Conservation (phyloP, 2,329 filamentous ascomycete species). For the Aspergillus cejpii region DNA sequence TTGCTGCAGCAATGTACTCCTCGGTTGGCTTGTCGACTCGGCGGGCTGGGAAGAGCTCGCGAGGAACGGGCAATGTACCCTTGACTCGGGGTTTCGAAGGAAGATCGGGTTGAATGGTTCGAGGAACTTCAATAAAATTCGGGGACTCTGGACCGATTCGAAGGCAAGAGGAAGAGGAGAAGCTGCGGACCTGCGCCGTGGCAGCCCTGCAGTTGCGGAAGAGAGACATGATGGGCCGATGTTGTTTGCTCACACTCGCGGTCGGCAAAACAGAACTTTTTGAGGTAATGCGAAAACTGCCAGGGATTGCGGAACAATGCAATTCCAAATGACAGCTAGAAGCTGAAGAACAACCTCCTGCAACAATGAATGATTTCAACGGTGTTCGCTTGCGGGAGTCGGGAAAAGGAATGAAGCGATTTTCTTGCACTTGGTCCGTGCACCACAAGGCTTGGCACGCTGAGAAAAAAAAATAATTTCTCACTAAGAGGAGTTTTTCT, state of each 20-base stretch:
- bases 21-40: conserved; percentile 55
- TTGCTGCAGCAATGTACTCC: conserved; percentile 56
- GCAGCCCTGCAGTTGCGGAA: conserved; percentile 34
- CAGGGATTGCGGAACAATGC: not conserved
- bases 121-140: conserved; percentile 74
- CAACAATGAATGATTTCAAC: conserved; percentile 15
- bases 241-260: not conserved
- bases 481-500: conserved; percentile 11
- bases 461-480: conserved; percentile 28
- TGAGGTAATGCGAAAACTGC: not conserved
- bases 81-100: conserved; percentile 51
- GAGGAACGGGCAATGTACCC: conserved; percentile 75
- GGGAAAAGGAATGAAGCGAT: conserved; percentile 33
- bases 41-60: conserved; percentile 64
- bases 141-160: conserved; percentile 68
- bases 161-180: conserved; percentile 32
- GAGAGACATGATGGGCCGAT: conserved; percentile 29
- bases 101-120: conserved; percentile 63
- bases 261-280: not conserved
- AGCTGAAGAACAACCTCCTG: conserved; percentile 5
- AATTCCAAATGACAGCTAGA: conserved; percentile 3
- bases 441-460: conserved; percentile 29
- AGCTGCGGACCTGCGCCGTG: conserved; percentile 36
- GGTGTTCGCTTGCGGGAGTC: conserved; percentile 18
- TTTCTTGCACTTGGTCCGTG: conserved; percentile 35